These are phyloP conservation scores for Wickerhamomyces queroliae DNA, from an alignment of 805 yeast genomes.

Conservation along the genomic window DNA sequence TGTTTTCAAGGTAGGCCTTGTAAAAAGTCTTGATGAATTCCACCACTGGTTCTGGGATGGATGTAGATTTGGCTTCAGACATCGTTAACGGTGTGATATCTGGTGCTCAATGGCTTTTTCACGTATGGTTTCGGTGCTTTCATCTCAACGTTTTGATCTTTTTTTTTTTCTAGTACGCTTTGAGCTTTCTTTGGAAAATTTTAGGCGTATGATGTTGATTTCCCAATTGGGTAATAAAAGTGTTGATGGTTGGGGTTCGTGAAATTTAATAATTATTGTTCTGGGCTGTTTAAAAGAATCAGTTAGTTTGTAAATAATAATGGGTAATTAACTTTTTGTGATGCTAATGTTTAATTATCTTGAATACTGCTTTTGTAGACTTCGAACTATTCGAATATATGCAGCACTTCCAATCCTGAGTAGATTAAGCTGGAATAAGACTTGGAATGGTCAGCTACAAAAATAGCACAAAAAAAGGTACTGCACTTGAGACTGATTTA, in stretches of 20 bases:
- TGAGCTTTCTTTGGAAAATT: not conserved
- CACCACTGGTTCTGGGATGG: constrained; percentile 37
- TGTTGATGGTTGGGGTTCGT: not conserved
- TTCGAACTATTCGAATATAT: no score
- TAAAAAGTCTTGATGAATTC: constrained; percentile 38
- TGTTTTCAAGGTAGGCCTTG: constrained; percentile 35
- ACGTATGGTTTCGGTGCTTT: not conserved
- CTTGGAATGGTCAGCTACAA: no score
- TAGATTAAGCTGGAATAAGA: no score
- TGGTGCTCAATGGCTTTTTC: not conserved
- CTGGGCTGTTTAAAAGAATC: no score
- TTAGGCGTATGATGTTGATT: not conserved
- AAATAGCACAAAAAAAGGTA: no score
- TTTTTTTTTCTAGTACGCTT: not conserved
- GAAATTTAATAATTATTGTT: no score
- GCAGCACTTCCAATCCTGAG: no score
- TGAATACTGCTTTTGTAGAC: no score
- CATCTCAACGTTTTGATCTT: not conserved
- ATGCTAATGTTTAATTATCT: no score
- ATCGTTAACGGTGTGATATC: not conserved
- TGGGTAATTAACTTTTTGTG: no score
- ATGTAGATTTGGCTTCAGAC: constrained; percentile 1
- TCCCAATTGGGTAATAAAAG: not conserved
- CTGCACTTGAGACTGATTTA: no score
- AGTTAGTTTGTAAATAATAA: no score